These are phyloP conservation scores for Candida glucosophila DNA, from an alignment of 1,139 yeast genomes.

Conservation along the genomic window DNA sequence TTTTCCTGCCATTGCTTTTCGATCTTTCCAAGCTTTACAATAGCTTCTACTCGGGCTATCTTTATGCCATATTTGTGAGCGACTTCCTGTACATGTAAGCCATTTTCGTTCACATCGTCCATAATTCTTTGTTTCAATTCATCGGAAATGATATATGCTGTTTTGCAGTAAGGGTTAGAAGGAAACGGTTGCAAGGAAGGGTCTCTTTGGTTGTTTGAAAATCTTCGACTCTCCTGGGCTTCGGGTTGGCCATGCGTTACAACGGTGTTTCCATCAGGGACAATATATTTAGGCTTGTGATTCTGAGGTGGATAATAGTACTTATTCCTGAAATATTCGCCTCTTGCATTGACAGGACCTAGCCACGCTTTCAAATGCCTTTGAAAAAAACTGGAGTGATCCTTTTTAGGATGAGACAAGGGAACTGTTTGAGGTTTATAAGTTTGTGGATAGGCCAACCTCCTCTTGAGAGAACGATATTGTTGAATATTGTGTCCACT, in stretches of 20 bases:
- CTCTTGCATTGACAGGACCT: slow-evolving; percentile 79
- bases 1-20: slow-evolving; percentile 53
- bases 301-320: slow-evolving; percentile 66
- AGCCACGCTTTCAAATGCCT: slow-evolving; percentile 47
- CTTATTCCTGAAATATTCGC: slow-evolving; percentile 72
- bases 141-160: slow-evolving; percentile 54
- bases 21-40: slow-evolving; percentile 55
- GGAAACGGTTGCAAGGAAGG: slow-evolving; percentile 69
- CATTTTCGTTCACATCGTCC: slow-evolving; percentile 44
- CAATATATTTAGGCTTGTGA: slow-evolving; percentile 68
- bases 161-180: slow-evolving; percentile 56
- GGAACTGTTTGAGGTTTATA: slow-evolving; percentile 18
- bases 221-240: slow-evolving; percentile 8
- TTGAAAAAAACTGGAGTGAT: slow-evolving; percentile 19
- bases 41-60: slow-evolving; percentile 81
- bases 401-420: slow-evolving; percentile 20
- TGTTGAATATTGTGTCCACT: slow-evolving; percentile 10
- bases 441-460: slow-evolving; percentile 19
- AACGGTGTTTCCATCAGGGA: slow-evolving; percentile 45
- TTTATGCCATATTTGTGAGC: slow-evolving; percentile 77
- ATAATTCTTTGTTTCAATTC: slow-evolving; percentile 54
- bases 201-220: slow-evolving; percentile 15
- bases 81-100: slow-evolving; percentile 58
- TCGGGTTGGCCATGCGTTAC: slow-evolving; percentile 8
- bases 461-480: slow-evolving; percentile 16